Base-by-base conservation (phyloP, 2,329 filamentous ascomycete genomes). In the Cladosporium sphaerospermum region DNA sequence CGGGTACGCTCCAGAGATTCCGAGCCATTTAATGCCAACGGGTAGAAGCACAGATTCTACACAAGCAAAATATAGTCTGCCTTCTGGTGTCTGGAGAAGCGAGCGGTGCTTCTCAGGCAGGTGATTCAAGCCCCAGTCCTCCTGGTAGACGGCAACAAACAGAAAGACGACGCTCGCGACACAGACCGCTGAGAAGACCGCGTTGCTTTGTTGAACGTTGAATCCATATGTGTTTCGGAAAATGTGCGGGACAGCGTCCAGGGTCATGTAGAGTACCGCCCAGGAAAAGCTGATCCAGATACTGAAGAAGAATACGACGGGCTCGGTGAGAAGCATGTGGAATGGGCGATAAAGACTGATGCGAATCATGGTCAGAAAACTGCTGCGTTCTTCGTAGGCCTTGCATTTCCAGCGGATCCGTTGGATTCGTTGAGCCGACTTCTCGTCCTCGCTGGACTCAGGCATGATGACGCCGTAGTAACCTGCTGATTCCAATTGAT, bases 271-370 rank as follows among this genome's bases (percentile, higher is more conserved):
- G 0, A 96, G 79, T 0, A 95, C 80, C 0, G 86, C 89, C 91
- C 91, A 96, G 16, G 85, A 85, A 68, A 96, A 96, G 0, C 88
- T 79, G 1, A 90, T 85, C 91, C 91, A 96, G 0, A 95, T 75
- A 0, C 86, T 89, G 73, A 96, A 96, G 73, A 82, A 89, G 70
- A 90, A 89, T 11, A 91, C 86, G 9, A 89, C 84, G 0, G 86
- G 84, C 60, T 91, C 87, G 0, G 86, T 90, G 59, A 85, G 72
- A 13, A 91, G 80, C 1, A 91, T 77, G 62, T 84, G 82, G 67
- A 96, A 95, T 0, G 90, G 90, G 0, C 90, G 80, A 57, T 82
- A 83, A 6, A 92, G 70, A 0, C 88, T 93, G 9, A 88, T 81
- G 5, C 76, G 73, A 48, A 96, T 83, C 80, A 91, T 88, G 54